Evolutionary conservation across 2,329 filamentous ascomycete species (phyloP).

Genomic region (Fusarium sp.): DNA sequence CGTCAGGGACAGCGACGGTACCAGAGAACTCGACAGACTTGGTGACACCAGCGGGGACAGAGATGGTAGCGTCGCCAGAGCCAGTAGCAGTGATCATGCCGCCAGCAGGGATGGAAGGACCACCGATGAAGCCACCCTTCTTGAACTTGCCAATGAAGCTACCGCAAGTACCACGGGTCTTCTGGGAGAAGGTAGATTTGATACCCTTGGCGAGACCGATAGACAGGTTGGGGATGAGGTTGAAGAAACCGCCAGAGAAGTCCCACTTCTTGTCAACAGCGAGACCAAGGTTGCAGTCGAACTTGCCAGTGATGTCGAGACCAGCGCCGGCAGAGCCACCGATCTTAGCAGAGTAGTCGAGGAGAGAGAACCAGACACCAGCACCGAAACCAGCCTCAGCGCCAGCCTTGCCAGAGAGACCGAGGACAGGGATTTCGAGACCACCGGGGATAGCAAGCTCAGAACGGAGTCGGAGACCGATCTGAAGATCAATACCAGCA

Average conservation of each 20-base stretch:
- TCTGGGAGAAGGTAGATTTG: conserved; percentile 29
- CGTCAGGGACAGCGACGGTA: not conserved
- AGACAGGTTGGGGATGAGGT: conserved; percentile 54
- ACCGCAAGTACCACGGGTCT: conserved; percentile 34
- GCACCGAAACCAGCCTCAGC: conserved; percentile 53
- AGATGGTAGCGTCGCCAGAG: conserved; percentile 8
- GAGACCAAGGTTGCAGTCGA: conserved; percentile 40
- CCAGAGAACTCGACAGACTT: conserved; percentile 18
- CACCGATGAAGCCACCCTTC: conserved; percentile 10
- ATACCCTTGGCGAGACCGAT: conserved; percentile 48
- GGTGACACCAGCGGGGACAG: conserved; percentile 20
- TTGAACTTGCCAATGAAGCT: conserved; percentile 32
- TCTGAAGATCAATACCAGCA: conserved; percentile 59
- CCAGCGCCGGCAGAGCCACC: conserved; percentile 52
- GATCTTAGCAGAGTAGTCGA: conserved; percentile 61
- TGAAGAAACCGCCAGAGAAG: conserved; percentile 48
- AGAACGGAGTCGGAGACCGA: conserved; percentile 62
- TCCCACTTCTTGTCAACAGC: conserved; percentile 37
- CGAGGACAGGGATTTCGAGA: conserved; percentile 40
- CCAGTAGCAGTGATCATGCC: conserved; percentile 27
- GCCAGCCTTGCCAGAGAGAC: conserved; percentile 50
- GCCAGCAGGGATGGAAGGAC: conserved; percentile 28
- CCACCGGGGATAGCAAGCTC: conserved; percentile 56
- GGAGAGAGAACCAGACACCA: conserved; percentile 62
- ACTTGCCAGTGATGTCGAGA: conserved; percentile 41